Evolutionary conservation across 495 filamentous ascomycete species (phyloP).

Genomic region (Xanthoparmelia taractica): DNA sequence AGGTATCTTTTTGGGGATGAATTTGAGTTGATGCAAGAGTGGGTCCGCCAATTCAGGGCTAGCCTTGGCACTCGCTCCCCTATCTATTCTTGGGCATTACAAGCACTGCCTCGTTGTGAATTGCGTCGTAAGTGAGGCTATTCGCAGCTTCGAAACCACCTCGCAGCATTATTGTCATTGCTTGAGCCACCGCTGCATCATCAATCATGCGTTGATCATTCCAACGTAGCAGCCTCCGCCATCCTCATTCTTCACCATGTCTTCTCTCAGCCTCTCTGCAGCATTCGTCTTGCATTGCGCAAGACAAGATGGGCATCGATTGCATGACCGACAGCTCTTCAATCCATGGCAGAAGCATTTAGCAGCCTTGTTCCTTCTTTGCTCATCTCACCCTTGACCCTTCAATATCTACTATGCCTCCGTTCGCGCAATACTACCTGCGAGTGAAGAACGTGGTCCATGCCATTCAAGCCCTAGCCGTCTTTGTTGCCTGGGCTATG

Average conservation of each 20-base stretch:
- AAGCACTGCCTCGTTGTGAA: too few species aligned
- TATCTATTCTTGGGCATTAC: not conserved
- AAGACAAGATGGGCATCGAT: not conserved
- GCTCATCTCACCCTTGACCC: not conserved
- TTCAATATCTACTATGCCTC: not conserved
- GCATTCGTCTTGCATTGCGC: not conserved
- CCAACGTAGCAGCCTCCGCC: not conserved
- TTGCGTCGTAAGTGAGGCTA: not conserved
- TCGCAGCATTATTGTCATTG: not conserved
- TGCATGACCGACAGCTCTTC: not conserved
- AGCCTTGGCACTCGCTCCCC: not conserved
- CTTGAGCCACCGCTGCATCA: slow-evolving; percentile 5
- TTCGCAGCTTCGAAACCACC: not conserved
- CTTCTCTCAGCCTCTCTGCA: not conserved
- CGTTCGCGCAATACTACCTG: slow-evolving; percentile 14
- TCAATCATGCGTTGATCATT: not conserved
- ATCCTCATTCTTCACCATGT: not conserved
- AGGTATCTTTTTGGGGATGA: too few species aligned
- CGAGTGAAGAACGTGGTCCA: slow-evolving; percentile 41
- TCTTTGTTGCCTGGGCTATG: slow-evolving; percentile 63
- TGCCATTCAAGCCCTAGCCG: slow-evolving; percentile 54
- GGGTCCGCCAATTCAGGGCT: too few species aligned
- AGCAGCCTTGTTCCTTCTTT: not conserved
- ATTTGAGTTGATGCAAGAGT: not conserved
- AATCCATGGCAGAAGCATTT: not conserved